Conservation (phyloP, 805 yeast species). For the Wickerhamiella domercqiae region DNA sequence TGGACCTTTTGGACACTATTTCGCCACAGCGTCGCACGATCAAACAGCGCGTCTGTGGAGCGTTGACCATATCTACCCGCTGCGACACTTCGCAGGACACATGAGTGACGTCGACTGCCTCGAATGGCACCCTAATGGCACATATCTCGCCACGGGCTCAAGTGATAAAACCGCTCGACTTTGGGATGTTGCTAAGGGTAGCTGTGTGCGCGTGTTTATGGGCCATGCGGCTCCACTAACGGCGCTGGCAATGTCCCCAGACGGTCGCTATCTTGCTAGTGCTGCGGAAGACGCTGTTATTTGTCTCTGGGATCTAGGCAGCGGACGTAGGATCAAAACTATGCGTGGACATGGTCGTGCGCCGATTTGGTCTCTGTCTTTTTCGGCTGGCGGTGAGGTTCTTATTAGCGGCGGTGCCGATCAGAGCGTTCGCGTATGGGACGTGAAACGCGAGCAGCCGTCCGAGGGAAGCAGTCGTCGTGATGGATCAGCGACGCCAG, state of each 20-base stretch:
- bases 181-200: constrained; percentile 93
- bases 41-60: constrained; percentile 98
- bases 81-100: constrained; percentile 94
- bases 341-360: constrained; percentile 92
- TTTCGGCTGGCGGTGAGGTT: constrained; percentile 76
- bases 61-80: constrained; percentile 91
- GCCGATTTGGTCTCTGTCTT: constrained; percentile 69
- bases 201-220: constrained; percentile 76
- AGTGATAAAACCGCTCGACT: constrained; percentile 89
- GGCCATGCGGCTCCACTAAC: constrained; percentile 88
- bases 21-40: constrained; percentile 96
- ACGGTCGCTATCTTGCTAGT: constrained; percentile 90
- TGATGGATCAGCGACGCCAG: constrained; percentile 69
- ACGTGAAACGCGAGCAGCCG: constrained; percentile 40
- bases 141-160: constrained; percentile 88
- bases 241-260: constrained; percentile 80
- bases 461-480: constrained; percentile 30
- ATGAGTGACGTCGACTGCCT: constrained; percentile 91
- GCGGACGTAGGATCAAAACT: constrained; percentile 72
- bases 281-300: constrained; percentile 89
- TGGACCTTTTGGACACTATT: constrained; percentile 91
- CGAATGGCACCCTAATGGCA: constrained; percentile 90
- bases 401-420: constrained; percentile 89
- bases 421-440: constrained; percentile 91
- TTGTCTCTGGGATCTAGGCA: constrained; percentile 85